Evolutionary conservation across 2,329 filamentous ascomycete species (phyloP), one percentile per base, ranked within the genome.

Genomic region (Monilinia fructigena): DNA sequence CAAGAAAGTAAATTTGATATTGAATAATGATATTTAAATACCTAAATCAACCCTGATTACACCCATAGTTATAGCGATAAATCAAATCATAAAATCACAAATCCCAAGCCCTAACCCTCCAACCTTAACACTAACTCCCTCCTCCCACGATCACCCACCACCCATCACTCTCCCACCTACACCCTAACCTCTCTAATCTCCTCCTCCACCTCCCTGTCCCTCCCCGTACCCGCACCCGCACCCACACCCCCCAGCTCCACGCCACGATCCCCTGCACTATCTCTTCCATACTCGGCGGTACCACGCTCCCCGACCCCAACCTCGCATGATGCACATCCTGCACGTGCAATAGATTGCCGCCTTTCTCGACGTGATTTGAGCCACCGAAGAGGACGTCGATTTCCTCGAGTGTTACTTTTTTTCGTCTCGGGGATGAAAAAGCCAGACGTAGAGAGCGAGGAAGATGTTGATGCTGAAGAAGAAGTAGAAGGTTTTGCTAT

Each of bases 361-460:
- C 54, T 14, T 65, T 59, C 45, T 65, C 54, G 1, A 52, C 54
- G 16, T 65, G 54, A 50, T 65, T 65, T 12, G 63, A 67, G 8
- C 69, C 58, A 56, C 80, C 78, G 72, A 90, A 90, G 1, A 90
- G 78, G 5, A 81, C 79, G 73, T 90, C 87, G 81, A 89, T 88
- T 47, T 80, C 80, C 76, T 90, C 87, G 2, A 90, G 80, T 0
- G 86, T 86, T 20, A 89, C 79, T 47, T 82, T 81, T 81, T 78
- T 89, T 89, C 4, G 87, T 90, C 79, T 90, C 87, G 0, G 87
- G 87, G 0, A 89, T 72, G 52, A 86, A 79, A 79, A 79, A 87
- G 87, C 74, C 80, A 89, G 40, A 87, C 82, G 70, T 87, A 90
- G 54, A 89, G 79, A 0, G 82, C 80, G 18, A 65, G 63, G 42